These are phyloP conservation scores for Alloascoidea africana DNA, from an alignment of 805 yeast species.

Conservation along the genomic window DNA sequence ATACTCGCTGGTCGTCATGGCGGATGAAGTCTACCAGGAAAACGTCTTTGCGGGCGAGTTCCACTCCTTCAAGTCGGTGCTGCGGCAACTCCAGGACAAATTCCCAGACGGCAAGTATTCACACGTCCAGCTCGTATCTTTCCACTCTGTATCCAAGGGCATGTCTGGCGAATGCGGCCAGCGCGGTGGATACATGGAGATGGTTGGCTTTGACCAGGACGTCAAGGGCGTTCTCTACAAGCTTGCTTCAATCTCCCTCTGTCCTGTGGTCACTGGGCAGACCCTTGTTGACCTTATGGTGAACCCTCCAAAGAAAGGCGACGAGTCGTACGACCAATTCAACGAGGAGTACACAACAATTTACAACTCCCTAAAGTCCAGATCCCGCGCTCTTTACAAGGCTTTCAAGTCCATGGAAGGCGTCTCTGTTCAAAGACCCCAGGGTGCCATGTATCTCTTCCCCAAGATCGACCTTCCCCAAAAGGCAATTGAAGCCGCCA, in stretches of 20 bases:
- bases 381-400: conserved; percentile 49
- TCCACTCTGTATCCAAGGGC: conserved; percentile 97
- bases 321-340: conserved; percentile 56
- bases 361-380: conserved; percentile 40
- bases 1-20: conserved; percentile 72
- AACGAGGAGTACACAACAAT: conserved; percentile 45
- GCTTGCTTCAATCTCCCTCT: conserved; percentile 78
- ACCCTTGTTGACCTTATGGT: conserved; percentile 87
- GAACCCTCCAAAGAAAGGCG: conserved; percentile 75
- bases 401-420: conserved; percentile 73
- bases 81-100: conserved; percentile 41
- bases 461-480: conserved; percentile 60
- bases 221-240: conserved; percentile 62
- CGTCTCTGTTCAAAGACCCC: conserved; percentile 74
- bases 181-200: conserved; percentile 97
- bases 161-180: conserved; percentile 98
- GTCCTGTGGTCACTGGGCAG: conserved; percentile 94
- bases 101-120: conserved; percentile 40
- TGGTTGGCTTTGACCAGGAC: conserved; percentile 62
- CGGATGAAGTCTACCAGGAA: conserved; percentile 97
- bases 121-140: conserved; percentile 76
- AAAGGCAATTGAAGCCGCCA: conserved; percentile 48
- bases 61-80: conserved; percentile 68
- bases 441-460: conserved; percentile 97
- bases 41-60: conserved; percentile 77